Base-by-base conservation (phyloP, 108 stramenopile species). In the Cyclotella choctawhatcheeana region DNA sequence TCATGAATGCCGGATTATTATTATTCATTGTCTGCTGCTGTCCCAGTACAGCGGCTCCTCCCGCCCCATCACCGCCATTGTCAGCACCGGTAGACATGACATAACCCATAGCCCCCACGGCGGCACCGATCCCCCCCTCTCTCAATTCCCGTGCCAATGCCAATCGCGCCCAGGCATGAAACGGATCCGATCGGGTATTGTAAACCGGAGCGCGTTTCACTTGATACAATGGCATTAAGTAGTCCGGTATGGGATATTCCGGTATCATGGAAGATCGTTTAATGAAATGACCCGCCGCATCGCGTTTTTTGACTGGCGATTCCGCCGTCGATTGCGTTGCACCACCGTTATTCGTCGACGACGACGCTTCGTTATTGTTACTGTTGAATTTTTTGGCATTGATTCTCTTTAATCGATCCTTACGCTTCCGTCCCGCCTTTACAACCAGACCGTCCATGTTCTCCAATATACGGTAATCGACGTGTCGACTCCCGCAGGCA, bases 211-310 rank as follows among this genome's bases (percentile, higher is more conserved):
- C 70, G 30, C 73, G 44, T n/a, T 78, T 73, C 0, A 90, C 88
- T 63, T 91, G 92, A 79, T 90, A 93, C 27, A 88, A 48, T 4
- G 92, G 89, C 79, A 85, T 83, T 21, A 93, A 60, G 25, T 81
- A 79, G 29, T 80, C 68, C 18, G 72, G 67, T 31, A 77, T 71
- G 40, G 73, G 24, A 14, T 30, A 30, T 33, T 32, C 26, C 56
- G 21, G n/a, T 50, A 26, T n/a, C n/a, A n/a, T 34, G 17, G 30
- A 32, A 0, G 43, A 48, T 25, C 65, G 64, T 63, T 72, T 79
- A 30, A 79, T 21, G 53, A 79, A 79, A 24, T 61, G 65, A 13
- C 78, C 78, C 16, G 71, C 44, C 13, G 74, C 37, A 47, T 76
- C 79, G 31, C 79, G 48, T 51, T 81, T 76, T 18, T n/a, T n/a